A percentile compares a stretch with the other conserved stretches of the same genome.
Conservation (phyloP, 2,329 filamentous ascomycete species). For the Aspergillus texensis region DNA sequence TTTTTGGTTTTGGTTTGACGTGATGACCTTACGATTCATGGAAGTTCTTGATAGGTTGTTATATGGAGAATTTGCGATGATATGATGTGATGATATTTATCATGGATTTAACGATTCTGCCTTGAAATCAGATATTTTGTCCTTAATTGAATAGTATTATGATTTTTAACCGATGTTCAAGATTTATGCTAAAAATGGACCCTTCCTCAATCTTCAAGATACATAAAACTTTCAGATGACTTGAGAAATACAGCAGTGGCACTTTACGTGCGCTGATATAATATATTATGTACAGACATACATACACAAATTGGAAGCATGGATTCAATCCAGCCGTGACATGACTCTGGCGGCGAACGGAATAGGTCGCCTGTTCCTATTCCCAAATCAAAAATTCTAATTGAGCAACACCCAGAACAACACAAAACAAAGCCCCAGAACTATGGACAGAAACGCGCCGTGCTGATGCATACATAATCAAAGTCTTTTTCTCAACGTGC, state of each 20-base stretch:
- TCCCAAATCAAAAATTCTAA: conserved; percentile 6
- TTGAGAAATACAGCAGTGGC: background rate
- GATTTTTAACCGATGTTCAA: background rate
- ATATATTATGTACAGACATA: conserved; percentile 18
- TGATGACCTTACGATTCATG: background rate
- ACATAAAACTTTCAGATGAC: background rate
- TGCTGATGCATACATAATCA: conserved; percentile 22
- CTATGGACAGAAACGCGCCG: conserved; percentile 13
- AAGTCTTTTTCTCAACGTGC: conserved; percentile 11
- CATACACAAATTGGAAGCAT: conserved; percentile 7
- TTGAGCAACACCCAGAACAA: conserved; percentile 11
- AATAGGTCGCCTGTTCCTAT: conserved; percentile 5
- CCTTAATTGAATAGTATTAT: background rate
- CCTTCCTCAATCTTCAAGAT: background rate
- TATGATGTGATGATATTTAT: background rate
- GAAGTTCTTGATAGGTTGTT: background rate
- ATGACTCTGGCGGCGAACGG: background rate
- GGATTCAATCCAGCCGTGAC: conserved; percentile 2
- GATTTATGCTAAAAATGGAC: background rate
- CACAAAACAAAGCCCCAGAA: conserved; percentile 1
- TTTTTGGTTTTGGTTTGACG: background rate
- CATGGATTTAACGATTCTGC: background rate
- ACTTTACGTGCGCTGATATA: conserved; percentile 3
- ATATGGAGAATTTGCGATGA: background rate
- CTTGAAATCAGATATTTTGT: background rate